These are phyloP conservation scores for Clavariopsis aquatica DNA, from an alignment of 495 filamentous ascomycete genomes.

Conservation along the genomic window DNA sequence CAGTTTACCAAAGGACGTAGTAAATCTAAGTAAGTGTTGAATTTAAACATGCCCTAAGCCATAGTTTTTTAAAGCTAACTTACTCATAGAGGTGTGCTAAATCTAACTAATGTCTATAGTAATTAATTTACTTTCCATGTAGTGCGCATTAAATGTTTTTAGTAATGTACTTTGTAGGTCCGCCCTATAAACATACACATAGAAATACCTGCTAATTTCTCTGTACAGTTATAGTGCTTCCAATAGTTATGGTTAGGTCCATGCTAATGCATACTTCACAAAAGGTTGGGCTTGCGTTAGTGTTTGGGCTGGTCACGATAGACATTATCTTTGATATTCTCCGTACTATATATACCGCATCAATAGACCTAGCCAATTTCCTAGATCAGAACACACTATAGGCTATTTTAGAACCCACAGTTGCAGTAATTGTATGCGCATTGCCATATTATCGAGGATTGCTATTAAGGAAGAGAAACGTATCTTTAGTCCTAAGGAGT, in stretches of 20 bases:
- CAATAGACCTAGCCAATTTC: background rate
- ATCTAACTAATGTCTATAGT: background rate
- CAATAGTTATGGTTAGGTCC: slow-evolving; percentile 3
- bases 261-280: background rate
- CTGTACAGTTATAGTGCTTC: slow-evolving; percentile 8
- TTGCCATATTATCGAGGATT: slow-evolving; percentile 14
- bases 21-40: slow-evolving; percentile 4
- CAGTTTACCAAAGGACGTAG: background rate
- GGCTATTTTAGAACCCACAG: slow-evolving; percentile 5
- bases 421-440: slow-evolving; percentile 20
- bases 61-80: background rate
- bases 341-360: background rate
- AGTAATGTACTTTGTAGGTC: slow-evolving; percentile 6
- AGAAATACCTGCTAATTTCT: too few relatives aligned
- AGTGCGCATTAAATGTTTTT: slow-evolving; percentile 6
- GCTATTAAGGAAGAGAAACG: background rate
- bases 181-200: background rate
- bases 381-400: background rate
- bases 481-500: too few relatives aligned
- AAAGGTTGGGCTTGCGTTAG: slow-evolving; percentile 10
- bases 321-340: slow-evolving; percentile 3
- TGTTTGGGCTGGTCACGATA: slow-evolving; percentile 8
- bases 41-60: background rate
- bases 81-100: too few relatives aligned
- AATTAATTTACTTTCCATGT: background rate